Conservation (phyloP, 164 flowering plant species). For the Vitis riparia region DNA sequence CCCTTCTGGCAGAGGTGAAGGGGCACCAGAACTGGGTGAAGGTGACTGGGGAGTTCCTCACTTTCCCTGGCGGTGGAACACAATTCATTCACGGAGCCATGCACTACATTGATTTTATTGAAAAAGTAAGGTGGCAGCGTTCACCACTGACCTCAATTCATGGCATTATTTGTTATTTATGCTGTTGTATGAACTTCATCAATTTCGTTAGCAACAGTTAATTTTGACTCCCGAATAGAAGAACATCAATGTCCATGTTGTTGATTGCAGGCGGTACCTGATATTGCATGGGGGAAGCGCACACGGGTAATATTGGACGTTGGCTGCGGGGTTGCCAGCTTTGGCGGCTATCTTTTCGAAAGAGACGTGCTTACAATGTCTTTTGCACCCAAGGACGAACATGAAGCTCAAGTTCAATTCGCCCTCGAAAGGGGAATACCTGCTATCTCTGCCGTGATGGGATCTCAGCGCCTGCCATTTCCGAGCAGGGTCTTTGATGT, state of each 20-base stretch:
- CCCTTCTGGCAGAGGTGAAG: slow-evolving; percentile 72
- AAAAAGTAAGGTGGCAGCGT: slow-evolving; percentile 42
- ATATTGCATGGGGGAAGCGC: slow-evolving; percentile 78
- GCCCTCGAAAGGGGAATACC: slow-evolving; percentile 96
- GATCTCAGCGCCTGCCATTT: slow-evolving; percentile 83
- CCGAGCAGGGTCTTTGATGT: slow-evolving; percentile 87
- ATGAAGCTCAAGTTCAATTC: slow-evolving; percentile 94
- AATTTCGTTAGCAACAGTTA: not conserved
- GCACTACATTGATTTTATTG: slow-evolving; percentile 81
- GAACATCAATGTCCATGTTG: too few relatives aligned
- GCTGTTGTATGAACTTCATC: not conserved
- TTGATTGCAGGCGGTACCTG: slow-evolving; percentile 57
- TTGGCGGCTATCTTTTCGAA: slow-evolving; percentile 86
- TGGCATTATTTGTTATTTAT: too few relatives aligned
- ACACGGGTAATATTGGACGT: slow-evolving; percentile 82
- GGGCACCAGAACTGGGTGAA: slow-evolving; percentile 98
- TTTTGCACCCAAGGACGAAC: slow-evolving; percentile 96
- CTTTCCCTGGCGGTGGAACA: slow-evolving; percentile 97
- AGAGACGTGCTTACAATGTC: slow-evolving; percentile 90
- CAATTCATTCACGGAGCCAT: slow-evolving; percentile 98
- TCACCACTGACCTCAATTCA: too few relatives aligned
- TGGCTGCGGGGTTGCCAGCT: slow-evolving; percentile 97
- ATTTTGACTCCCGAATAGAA: too few relatives aligned
- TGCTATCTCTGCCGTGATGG: slow-evolving; percentile 96
- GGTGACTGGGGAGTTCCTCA: slow-evolving; percentile 79